Evolutionary conservation across 805 yeast genomes (phyloP).

Genomic region (Diddensiella santjacobensis): DNA sequence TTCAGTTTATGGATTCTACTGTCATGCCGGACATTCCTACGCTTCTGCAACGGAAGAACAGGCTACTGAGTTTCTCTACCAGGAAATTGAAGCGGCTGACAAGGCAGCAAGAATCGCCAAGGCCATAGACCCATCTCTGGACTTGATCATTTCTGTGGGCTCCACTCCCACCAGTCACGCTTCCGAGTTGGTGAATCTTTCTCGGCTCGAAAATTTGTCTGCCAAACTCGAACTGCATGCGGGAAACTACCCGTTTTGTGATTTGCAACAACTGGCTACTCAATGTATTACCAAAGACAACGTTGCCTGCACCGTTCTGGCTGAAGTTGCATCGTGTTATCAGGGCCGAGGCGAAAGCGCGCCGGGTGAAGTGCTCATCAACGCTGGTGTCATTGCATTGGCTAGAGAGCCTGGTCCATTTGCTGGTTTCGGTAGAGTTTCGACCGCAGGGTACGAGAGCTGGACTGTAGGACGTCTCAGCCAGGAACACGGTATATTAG

Average conservation of each 20-base stretch:
- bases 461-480: conserved; percentile 68
- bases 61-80: conserved; percentile 47
- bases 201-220: conserved; percentile 10
- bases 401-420: conserved; percentile 60
- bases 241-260: conserved; percentile 74
- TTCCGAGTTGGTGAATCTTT: conserved; percentile 28
- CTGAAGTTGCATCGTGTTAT: conserved; percentile 58
- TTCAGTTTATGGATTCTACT: conserved; percentile 62
- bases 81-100: conserved; percentile 56
- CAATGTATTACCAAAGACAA: conserved; percentile 46
- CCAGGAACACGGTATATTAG: conserved; percentile 76
- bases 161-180: conserved; percentile 81
- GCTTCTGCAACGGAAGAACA: conserved; percentile 41
- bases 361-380: conserved; percentile 61
- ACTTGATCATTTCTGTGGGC: conserved; percentile 63
- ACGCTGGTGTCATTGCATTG: conserved; percentile 70
- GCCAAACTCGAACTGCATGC: conserved; percentile 66
- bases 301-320: conserved; percentile 52
- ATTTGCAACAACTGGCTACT: conserved; percentile 73
- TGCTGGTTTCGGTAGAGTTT: conserved; percentile 57
- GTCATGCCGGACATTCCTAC: conserved; percentile 79
- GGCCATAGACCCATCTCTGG: conserved; percentile 36
- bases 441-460: conserved; percentile 39
- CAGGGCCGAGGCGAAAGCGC: conserved; percentile 47
- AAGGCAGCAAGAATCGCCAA: conserved; percentile 44